Evolutionary conservation across 495 filamentous ascomycete genomes (phyloP).

Genomic region (Podospora sp.): DNA sequence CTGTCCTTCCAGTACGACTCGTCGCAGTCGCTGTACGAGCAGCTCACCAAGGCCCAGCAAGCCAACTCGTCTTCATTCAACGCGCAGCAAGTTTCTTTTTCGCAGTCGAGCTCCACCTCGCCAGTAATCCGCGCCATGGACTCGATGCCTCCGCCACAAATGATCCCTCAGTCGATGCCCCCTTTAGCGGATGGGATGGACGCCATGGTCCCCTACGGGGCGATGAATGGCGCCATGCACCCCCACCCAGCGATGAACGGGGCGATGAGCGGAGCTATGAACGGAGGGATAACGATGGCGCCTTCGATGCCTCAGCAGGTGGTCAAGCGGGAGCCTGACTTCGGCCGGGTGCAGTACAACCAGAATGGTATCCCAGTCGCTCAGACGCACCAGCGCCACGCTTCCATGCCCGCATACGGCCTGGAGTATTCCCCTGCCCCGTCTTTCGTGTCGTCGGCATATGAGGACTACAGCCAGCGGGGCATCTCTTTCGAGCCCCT

Average conservation of each 20-base stretch:
- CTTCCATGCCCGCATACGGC: slow-evolving; percentile 91
- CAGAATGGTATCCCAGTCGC: slow-evolving; percentile 84
- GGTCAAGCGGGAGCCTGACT: slow-evolving; percentile 83
- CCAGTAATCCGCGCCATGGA: slow-evolving; percentile 89
- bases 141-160: slow-evolving; percentile 68
- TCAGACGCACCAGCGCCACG: slow-evolving; percentile 83
- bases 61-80: slow-evolving; percentile 95
- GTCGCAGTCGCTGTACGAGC: slow-evolving; percentile 97
- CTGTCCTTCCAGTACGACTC: slow-evolving; percentile 99
- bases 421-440: slow-evolving; percentile 98
- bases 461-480: slow-evolving; percentile 95
- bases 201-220: slow-evolving; percentile 71
- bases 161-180: slow-evolving; percentile 77
- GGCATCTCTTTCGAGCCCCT: slow-evolving; percentile 95
- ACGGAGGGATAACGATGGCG: slow-evolving; percentile 64
- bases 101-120: slow-evolving; percentile 72
- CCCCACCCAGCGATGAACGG: slow-evolving; percentile 61
- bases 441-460: slow-evolving; percentile 95
- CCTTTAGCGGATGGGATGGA: slow-evolving; percentile 80
- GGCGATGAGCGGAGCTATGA: slow-evolving; percentile 40
- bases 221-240: slow-evolving; percentile 62
- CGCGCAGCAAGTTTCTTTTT: slow-evolving; percentile 77
- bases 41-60: slow-evolving; percentile 99
- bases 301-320: slow-evolving; percentile 66
- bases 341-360: slow-evolving; percentile 75